phyloP scores from a whole-genome alignment of 192 early-diverging fungal genomes.

The Rhizophagus clarus region DNA sequence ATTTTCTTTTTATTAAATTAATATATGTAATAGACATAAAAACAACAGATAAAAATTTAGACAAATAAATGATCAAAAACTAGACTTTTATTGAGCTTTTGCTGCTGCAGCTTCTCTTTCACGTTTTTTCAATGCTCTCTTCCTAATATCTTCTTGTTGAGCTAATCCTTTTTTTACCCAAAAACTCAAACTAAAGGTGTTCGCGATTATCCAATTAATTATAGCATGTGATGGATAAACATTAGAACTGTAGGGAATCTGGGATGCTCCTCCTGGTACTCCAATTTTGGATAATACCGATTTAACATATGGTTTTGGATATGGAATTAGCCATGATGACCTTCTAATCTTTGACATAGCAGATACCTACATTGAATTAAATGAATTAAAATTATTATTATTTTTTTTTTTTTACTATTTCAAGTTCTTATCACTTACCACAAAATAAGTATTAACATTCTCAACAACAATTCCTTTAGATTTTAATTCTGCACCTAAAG shows the following conservation, averaged over 20 bases:
- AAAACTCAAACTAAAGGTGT: slow-evolving; percentile 57
- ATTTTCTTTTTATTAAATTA: too few species aligned
- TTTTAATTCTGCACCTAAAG: slow-evolving; percentile 79
- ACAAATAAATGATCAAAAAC: slow-evolving; percentile 17
- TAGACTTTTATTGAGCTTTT: slow-evolving; percentile 38
- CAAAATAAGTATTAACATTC: slow-evolving; percentile 95
- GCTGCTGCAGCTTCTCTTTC: slow-evolving; percentile 61
- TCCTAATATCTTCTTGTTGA: slow-evolving; percentile 68
- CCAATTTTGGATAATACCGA: slow-evolving; percentile 72
- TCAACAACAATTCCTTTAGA: slow-evolving; percentile 78
- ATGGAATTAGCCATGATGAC: slow-evolving; percentile 78
- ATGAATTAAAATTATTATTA: background rate
- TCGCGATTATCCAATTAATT: slow-evolving; percentile 68
- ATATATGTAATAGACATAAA: too few species aligned
- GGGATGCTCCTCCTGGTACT: slow-evolving; percentile 62
- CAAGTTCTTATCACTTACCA: slow-evolving; percentile 45
- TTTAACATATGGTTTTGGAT: slow-evolving; percentile 77
- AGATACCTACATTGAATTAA: slow-evolving; percentile 43
- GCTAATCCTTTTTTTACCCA: slow-evolving; percentile 60
- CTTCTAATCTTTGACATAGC: slow-evolving; percentile 92
- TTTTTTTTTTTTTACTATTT: background rate
- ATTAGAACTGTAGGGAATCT: slow-evolving; percentile 61
- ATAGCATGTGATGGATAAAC: slow-evolving; percentile 73
- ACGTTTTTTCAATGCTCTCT: slow-evolving; percentile 71
- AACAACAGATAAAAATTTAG: background rate